phyloP scores from a whole-genome alignment of 257 asterid genomes.

The Nyctanthes arbortristis region DNA sequence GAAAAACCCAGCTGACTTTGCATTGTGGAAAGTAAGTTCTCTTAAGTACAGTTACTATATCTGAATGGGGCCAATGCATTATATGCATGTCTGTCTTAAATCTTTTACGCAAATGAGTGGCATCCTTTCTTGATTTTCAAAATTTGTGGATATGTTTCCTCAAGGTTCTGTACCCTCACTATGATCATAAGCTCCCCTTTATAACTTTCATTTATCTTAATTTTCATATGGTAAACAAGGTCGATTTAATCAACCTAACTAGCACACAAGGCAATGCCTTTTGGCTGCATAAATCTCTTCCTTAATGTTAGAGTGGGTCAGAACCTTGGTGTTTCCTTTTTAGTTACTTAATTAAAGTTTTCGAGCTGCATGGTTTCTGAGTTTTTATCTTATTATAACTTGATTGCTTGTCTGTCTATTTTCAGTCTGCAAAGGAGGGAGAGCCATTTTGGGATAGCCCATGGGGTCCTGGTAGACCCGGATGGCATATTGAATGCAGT shows the following conservation, averaged over 20 bases:
- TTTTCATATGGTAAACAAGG: constrained; percentile 8
- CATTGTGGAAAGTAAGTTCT: constrained; percentile 87
- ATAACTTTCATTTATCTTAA: background rate
- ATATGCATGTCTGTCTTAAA: constrained; percentile 13
- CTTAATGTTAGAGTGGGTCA: constrained; percentile 1
- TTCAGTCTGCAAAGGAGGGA: constrained; percentile 97
- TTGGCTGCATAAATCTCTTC: constrained; percentile 6
- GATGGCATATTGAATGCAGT: constrained; percentile 99
- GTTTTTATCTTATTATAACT: background rate
- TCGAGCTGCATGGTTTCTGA: constrained; percentile 9
- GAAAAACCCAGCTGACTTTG: constrained; percentile 94
- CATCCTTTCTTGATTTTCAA: background rate
- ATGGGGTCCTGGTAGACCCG: constrained; percentile 99
- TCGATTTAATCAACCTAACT: constrained; percentile 1
- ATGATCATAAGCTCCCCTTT: background rate
- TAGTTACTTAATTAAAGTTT: background rate
- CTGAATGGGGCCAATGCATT: background rate
- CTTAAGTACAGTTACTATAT: constrained; percentile 3
- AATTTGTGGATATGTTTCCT: background rate
- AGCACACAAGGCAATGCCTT: background rate
- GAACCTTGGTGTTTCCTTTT: background rate
- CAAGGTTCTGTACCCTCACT: background rate
- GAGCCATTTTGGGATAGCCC: constrained; percentile 99
- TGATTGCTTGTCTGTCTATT: constrained; percentile 4
- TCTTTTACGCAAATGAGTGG: constrained; percentile 2